Evolutionary conservation across 2,329 filamentous ascomycete genomes (phyloP).

Genomic region (Tetracladium maxilliforme): DNA sequence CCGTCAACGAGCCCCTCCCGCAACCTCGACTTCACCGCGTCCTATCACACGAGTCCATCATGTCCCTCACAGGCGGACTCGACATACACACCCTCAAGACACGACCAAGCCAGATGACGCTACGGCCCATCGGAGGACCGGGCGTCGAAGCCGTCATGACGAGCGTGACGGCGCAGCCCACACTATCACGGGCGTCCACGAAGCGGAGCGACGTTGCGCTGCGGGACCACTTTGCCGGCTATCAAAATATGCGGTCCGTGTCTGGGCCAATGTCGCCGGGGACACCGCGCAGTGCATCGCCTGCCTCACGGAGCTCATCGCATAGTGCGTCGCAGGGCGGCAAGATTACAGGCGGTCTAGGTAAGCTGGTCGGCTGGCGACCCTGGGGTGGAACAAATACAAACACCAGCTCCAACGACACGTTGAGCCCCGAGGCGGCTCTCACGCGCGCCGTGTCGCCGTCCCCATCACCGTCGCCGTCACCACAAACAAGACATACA

Average conservation of each 20-base stretch:
- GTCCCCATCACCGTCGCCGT: conserved; percentile 6
- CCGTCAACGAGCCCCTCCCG: conserved; percentile 19
- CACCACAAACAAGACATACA: conserved; percentile 16
- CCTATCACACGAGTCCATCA: conserved; percentile 73
- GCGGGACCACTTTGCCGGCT: conserved; percentile 37
- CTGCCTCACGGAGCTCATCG: conserved; percentile 8
- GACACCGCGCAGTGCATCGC: conserved; percentile 7
- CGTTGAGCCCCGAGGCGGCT: conserved; percentile 13
- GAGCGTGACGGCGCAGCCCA: conserved; percentile 43
- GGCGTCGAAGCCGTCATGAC: conserved; percentile 36
- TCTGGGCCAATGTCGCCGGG: conserved; percentile 3
- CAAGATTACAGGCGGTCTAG: no score
- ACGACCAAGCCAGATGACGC: conserved; percentile 62
- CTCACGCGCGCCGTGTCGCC: conserved; percentile 3
- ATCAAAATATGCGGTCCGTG: conserved; percentile 28
- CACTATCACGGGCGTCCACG: conserved; percentile 28
- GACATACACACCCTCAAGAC: conserved; percentile 75
- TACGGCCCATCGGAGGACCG: conserved; percentile 27
- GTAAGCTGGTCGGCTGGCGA: no score
- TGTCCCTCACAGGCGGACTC: conserved; percentile 74
- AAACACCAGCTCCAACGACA: conserved; percentile 11
- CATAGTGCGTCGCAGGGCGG: no score
- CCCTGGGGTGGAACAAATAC: no score
- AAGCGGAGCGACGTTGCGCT: no score
- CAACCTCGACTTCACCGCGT: conserved; percentile 43